A percentile compares a stretch with the other conserved stretches of the same genome.
Evolutionary conservation across 345 rosid species (phyloP).

Genomic region (Salix purpurea): DNA sequence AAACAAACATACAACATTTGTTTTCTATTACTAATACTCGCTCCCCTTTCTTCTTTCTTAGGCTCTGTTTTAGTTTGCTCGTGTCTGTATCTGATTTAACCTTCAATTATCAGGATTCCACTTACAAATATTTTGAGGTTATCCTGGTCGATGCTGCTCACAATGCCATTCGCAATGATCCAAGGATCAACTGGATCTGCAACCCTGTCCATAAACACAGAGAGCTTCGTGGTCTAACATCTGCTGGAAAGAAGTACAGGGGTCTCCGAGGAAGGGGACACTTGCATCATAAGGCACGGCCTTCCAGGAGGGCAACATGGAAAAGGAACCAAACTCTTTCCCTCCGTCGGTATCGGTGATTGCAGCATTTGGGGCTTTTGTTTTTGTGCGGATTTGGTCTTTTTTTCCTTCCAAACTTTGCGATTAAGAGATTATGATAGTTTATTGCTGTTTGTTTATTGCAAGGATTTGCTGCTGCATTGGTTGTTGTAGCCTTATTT

Average conservation of each 20-base stretch:
- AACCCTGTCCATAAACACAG: constrained; percentile 34
- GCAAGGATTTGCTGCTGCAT: not conserved
- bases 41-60: not conserved
- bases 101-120: constrained; percentile 21
- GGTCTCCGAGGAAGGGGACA: constrained; percentile 32
- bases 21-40: not conserved
- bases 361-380: not conserved
- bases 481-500: not conserved
- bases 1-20: not conserved
- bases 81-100: not conserved
- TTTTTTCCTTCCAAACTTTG: not conserved
- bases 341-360: constrained; percentile 27
- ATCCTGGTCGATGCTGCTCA: constrained; percentile 30
- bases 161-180: constrained; percentile 32
- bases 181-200: constrained; percentile 34
- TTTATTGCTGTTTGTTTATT: not conserved
- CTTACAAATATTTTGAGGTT: constrained; percentile 32
- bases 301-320: constrained; percentile 31
- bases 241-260: constrained; percentile 31
- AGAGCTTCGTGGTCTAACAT: constrained; percentile 31
- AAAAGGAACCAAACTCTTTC: constrained; percentile 33
- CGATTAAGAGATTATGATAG: not conserved
- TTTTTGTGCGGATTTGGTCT: not conserved
- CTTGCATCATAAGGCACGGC: constrained; percentile 24
- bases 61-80: not conserved